Evolutionary conservation across 768 basidiomycete species (phyloP), one percentile per base, ranked within the genome.

Genomic region (Suillus brevipes): DNA sequence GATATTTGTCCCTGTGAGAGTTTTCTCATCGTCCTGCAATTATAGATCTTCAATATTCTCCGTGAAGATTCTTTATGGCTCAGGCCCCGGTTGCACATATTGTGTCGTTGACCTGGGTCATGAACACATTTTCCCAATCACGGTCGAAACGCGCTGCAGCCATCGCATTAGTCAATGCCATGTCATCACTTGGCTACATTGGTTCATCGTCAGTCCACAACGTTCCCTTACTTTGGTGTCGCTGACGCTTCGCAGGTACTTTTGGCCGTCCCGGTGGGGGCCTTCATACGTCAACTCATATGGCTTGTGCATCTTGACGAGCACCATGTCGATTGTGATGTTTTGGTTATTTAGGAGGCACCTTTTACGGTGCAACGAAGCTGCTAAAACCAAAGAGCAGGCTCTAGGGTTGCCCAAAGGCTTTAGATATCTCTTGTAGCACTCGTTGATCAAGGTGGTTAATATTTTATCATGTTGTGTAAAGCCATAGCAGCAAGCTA

Each of bases 71-170:
- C 75, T 75, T 93, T 50, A 89, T 91, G 86, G 87, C 89, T 8
- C 86, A 88, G 70, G 84, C 86, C 2, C 88, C 89, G 70, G 83
- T 87, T 6, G 90, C 84, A 3, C 90, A 87, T 73, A 85, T 92
- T 65, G 83, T 83, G 64, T 87, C 90, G 69, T 78, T 79, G 71
- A 75, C 82, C 14, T 83, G 83, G 85, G 77, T 84, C 61, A 80
- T 80, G 61, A 84, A 81, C 66, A 80, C 82, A 8, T 81, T 96
- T 76, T 87, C 92, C 28, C 85, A 88, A 18, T 87, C 94, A 28
- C 86, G 90, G 2, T 85, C 89, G 25, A 95, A 95, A 75, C 88
- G 94, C 6, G 91, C 93, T 9, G 89, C 94, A n/a, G 89, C 88
- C 16, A 80, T 96, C 49, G 94, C 92, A 1, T 76, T 91, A 63